Evolutionary conservation across 2,329 filamentous ascomycete genomes (phyloP).

Genomic region (Neophaeococcomyces aloes): DNA sequence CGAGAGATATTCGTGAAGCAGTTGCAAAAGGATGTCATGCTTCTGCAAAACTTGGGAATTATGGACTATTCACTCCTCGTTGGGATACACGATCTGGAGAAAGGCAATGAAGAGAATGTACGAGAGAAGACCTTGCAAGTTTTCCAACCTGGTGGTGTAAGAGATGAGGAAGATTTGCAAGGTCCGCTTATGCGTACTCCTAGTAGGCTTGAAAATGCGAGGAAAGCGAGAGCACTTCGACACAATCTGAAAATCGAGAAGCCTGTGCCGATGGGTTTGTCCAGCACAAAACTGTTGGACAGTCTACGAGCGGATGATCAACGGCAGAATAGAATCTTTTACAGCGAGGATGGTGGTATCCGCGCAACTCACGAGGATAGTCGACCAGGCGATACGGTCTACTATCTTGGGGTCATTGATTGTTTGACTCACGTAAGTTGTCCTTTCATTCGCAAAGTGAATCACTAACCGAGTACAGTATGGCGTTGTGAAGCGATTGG

Average conservation of each 20-base stretch:
- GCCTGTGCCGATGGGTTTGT: conserved; percentile 83
- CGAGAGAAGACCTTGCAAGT: conserved; percentile 82
- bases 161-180: conserved; percentile 49
- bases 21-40: conserved; percentile 71
- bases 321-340: conserved; percentile 72
- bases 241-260: conserved; percentile 89
- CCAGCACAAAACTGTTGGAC: conserved; percentile 76
- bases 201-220: conserved; percentile 81
- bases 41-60: conserved; percentile 81
- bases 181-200: conserved; percentile 70
- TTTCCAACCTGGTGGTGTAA: conserved; percentile 77
- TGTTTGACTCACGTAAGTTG: conserved; percentile 84
- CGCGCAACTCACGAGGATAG: conserved; percentile 87
- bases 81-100: conserved; percentile 80
- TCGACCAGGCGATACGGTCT: conserved; percentile 75
- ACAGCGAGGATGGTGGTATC: conserved; percentile 87
- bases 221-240: conserved; percentile 81
- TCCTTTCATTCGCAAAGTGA: conserved; percentile 3
- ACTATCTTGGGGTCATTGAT: conserved; percentile 97
- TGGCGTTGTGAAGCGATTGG: conserved; percentile 83
- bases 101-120: conserved; percentile 91
- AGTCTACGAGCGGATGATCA: conserved; percentile 60
- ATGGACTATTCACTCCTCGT: conserved; percentile 98
- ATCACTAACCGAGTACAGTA: conserved; percentile 48
- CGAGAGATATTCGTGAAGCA: conserved; percentile 82